Conservation (phyloP, 2,329 filamentous ascomycete species). For the Lachnellula willkommii region DNA sequence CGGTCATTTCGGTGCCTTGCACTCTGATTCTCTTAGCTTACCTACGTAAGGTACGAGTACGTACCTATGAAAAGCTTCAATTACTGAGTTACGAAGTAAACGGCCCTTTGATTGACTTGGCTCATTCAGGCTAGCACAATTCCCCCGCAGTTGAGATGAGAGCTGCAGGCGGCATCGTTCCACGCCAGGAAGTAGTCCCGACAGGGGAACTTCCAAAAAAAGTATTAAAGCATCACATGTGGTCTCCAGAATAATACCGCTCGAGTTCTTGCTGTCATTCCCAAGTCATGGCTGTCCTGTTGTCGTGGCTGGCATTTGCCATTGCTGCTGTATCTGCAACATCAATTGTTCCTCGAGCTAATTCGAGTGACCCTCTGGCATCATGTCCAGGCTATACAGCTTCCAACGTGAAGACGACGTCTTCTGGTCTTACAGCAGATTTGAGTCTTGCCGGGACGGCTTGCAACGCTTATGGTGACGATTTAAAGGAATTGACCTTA, state of each 20-base stretch:
- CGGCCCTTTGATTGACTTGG: neutral
- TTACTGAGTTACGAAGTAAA: neutral
- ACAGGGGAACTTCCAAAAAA: neutral
- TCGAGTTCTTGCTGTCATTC: neutral
- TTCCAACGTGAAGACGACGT: constrained; percentile 49
- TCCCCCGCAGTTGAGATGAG: constrained; percentile 1
- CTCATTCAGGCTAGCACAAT: neutral
- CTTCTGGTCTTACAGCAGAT: constrained; percentile 58
- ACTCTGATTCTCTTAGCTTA: neutral
- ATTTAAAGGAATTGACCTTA: constrained; percentile 57
- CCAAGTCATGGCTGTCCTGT: constrained; percentile 11
- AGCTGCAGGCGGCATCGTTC: neutral
- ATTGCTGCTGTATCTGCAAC: constrained; percentile 10
- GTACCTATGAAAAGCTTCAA: neutral
- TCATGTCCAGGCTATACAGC: constrained; percentile 63
- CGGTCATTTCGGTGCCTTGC: neutral
- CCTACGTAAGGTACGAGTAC: too few species aligned
- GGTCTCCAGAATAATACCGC: neutral
- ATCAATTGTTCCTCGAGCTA: constrained; percentile 3
- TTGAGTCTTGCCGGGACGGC: constrained; percentile 61
- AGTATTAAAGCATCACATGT: neutral
- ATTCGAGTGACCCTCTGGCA: constrained; percentile 18
- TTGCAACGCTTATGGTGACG: constrained; percentile 73
- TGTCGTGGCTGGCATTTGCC: constrained; percentile 13
- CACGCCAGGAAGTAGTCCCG: neutral